Percentiles rank a stretch among this genome's conserved stretches.
phyloP scores from a whole-genome alignment of 2,329 filamentous ascomycete genomes.

The Lachnellula willkommii region DNA sequence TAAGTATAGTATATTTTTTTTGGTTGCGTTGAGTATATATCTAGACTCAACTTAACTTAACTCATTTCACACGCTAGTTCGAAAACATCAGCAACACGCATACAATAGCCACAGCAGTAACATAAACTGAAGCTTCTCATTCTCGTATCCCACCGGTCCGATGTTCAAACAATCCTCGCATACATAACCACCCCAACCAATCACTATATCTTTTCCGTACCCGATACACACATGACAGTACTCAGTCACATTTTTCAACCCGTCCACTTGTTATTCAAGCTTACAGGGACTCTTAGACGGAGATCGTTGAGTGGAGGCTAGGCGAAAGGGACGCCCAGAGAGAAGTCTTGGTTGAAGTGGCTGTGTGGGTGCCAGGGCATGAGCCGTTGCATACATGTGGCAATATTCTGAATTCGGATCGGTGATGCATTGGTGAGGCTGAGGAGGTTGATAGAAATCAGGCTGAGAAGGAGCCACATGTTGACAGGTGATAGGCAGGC shows the following conservation, averaged over 20 bases:
- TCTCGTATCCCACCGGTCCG: neutral
- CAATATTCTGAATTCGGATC: neutral
- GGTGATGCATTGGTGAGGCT: neutral
- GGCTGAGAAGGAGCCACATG: no score
- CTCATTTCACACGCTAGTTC: no score
- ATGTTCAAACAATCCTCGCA: conserved; percentile 45
- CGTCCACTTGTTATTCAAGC: conserved; percentile 1
- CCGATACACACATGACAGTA: conserved; percentile 3
- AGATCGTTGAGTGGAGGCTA: conserved; percentile 3
- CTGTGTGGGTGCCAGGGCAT: conserved; percentile 1
- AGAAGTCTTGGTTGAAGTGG: conserved; percentile 10
- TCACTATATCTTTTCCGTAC: neutral
- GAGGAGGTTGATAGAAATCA: no score
- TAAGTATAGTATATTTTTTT: no score
- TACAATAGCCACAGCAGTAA: no score
- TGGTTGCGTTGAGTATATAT: no score
- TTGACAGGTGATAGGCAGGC: no score
- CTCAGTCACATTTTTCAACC: conserved; percentile 1
- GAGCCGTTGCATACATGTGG: conserved; percentile 2
- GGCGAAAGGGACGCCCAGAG: conserved; percentile 1
- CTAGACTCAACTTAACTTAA: no score
- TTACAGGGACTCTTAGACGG: neutral
- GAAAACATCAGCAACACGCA: no score
- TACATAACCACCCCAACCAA: neutral
- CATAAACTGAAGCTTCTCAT: conserved; percentile 40